A percentile compares a stretch with the other conserved stretches of the same genome.
phyloP scores from a whole-genome alignment of 1,284 basidiomycete genomes.

The Sparassis latifolia region DNA sequence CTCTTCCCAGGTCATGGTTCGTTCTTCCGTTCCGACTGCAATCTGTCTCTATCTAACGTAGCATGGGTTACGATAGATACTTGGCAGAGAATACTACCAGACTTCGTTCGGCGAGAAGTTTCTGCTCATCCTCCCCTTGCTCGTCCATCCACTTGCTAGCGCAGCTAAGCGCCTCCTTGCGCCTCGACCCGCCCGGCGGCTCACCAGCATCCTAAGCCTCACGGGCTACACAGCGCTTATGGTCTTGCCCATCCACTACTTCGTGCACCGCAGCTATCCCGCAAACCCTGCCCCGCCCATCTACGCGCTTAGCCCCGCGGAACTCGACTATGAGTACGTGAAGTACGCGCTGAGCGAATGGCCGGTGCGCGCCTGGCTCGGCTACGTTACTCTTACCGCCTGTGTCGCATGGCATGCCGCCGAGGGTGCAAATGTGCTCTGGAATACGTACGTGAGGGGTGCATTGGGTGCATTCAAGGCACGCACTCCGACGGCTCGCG shows the following conservation, averaged over 20 bases:
- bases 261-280: conserved; percentile 54
- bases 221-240: conserved; percentile 51
- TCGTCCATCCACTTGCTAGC: conserved; percentile 49
- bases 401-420: conserved; percentile 47
- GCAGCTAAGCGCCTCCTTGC: conserved; percentile 48
- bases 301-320: conserved; percentile 50
- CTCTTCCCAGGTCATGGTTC: conserved; percentile 66
- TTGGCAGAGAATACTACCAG: conserved; percentile 77
- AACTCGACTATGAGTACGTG: conserved; percentile 72
- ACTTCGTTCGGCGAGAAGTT: conserved; percentile 55
- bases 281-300: conserved; percentile 39
- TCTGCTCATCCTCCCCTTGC: conserved; percentile 54
- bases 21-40: conserved; percentile 8
- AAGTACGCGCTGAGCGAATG: conserved; percentile 55
- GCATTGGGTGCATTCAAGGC: conserved; percentile 17
- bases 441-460: conserved; percentile 36
- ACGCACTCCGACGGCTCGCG: conserved; percentile 23
- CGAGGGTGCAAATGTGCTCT: conserved; percentile 52
- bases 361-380: conserved; percentile 51
- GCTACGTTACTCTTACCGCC: conserved; percentile 53
- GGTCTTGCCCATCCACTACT: conserved; percentile 57
- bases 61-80: conserved; percentile 38
- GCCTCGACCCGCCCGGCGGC: conserved; percentile 29
- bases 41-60: background rate
- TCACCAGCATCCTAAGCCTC: conserved; percentile 41